phyloP scores from a whole-genome alignment of 1,284 basidiomycete species.

The Apiotrichum laibachii region DNA sequence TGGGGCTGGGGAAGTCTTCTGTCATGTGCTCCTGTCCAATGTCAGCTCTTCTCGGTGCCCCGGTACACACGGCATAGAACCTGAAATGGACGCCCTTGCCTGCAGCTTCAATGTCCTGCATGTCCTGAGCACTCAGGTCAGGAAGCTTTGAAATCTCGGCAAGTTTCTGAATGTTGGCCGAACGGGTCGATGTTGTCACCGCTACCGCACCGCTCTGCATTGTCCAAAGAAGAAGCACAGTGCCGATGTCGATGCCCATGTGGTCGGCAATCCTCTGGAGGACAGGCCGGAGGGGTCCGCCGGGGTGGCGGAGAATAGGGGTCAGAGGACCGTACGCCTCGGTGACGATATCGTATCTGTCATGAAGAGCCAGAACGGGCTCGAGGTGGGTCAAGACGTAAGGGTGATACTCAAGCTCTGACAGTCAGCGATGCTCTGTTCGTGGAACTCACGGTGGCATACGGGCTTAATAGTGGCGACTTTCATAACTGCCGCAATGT shows the following conservation, averaged over 20 bases:
- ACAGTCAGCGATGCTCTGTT: not conserved
- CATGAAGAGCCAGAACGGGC: slow-evolving; percentile 59
- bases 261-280: slow-evolving; percentile 54
- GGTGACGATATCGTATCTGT: slow-evolving; percentile 62
- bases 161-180: slow-evolving; percentile 63
- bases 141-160: slow-evolving; percentile 58
- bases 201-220: slow-evolving; percentile 58
- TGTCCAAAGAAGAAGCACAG: slow-evolving; percentile 64
- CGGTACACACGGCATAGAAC: slow-evolving; percentile 24
- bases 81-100: slow-evolving; percentile 63
- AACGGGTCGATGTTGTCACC: slow-evolving; percentile 68
- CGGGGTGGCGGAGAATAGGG: slow-evolving; percentile 60
- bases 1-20: slow-evolving; percentile 41
- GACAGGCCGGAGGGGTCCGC: slow-evolving; percentile 58
- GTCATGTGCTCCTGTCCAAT: slow-evolving; percentile 39
- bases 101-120: slow-evolving; percentile 60
- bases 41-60: not conserved
- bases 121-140: slow-evolving; percentile 63
- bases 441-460: slow-evolving; percentile 57
- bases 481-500: slow-evolving; percentile 37
- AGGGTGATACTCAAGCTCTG: slow-evolving; percentile 70
- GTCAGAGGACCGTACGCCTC: slow-evolving; percentile 61
- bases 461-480: slow-evolving; percentile 63
- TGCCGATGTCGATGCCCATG: slow-evolving; percentile 55
- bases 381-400: slow-evolving; percentile 64